phyloP scores from a whole-genome alignment of 306 rosid species.

The Arachis hypogaea region DNA sequence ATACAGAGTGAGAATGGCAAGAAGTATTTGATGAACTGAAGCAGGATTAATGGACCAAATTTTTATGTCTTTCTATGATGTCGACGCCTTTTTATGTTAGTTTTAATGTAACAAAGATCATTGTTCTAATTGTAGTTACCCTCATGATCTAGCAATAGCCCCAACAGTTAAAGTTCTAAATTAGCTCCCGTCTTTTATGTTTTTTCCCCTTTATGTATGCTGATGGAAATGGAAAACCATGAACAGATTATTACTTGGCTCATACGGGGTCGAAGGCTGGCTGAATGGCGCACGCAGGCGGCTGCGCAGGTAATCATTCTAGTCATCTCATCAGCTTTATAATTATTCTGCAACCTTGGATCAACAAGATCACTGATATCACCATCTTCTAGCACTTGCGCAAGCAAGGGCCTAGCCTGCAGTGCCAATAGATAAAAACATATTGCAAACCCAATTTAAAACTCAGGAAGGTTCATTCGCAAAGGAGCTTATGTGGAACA shows the following conservation, averaged over 20 bases:
- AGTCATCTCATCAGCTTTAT: slow-evolving; percentile 49
- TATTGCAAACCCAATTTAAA: slow-evolving; percentile 3
- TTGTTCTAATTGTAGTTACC: background rate
- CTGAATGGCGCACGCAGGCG: slow-evolving; percentile 60
- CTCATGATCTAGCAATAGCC: background rate
- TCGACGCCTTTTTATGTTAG: too few relatives aligned
- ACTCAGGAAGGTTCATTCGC: background rate
- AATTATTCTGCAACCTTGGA: slow-evolving; percentile 53
- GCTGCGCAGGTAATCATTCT: slow-evolving; percentile 64
- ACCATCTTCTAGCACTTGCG: slow-evolving; percentile 51
- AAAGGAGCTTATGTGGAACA: slow-evolving; percentile 10
- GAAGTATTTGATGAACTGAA: too few relatives aligned
- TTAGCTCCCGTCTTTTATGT: background rate
- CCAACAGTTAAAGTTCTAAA: background rate
- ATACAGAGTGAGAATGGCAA: too few relatives aligned
- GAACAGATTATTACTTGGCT: slow-evolving; percentile 52
- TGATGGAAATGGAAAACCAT: background rate
- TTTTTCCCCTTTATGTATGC: background rate
- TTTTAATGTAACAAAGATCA: too few relatives aligned
- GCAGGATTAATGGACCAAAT: too few relatives aligned
- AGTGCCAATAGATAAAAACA: slow-evolving; percentile 15
- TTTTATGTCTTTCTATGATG: too few relatives aligned
- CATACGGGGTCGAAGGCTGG: slow-evolving; percentile 59
- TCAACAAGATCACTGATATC: slow-evolving; percentile 51
- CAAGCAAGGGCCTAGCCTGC: slow-evolving; percentile 72